Evolutionary conservation across 495 filamentous ascomycete species (phyloP), one percentile per base, ranked within the genome.

Genomic region (Podospora pseudopauciseta): DNA sequence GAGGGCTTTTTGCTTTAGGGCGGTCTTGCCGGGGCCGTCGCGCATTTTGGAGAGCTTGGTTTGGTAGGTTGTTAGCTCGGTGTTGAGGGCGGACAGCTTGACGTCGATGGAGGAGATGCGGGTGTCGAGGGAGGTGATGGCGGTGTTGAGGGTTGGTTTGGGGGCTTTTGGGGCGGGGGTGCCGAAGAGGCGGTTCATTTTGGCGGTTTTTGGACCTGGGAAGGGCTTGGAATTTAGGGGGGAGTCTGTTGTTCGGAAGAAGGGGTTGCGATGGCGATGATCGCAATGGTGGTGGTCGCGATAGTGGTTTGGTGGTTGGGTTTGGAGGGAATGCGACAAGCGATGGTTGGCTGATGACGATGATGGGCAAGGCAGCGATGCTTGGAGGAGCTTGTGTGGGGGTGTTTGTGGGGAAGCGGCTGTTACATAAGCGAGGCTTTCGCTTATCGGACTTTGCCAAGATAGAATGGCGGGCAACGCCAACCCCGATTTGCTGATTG

Each of bases 161-260:
- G 96, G 96, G 66, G 88, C 89, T 66, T 92, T 89, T 81, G 86
- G 92, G 80, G 92, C 95, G 60, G 90, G 63, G 70, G 74, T 86
- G 69, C 95, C 95, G 77, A 99, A 98, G 73, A 99, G 86, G 72
- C 95, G 92, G 80, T 99, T 99, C 95, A 99, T 99, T 69, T 58
- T 58, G 39, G 9, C 6, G 15, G 4, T 7, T 7, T 7, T 32
- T 49, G 39, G 39, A 3, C 34, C 34, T 39, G 34, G 39, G 39
- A 16, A 11, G 39, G 39, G 2, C 39, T 49, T 49, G 39, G 15
- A 11, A 13, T 16, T 49, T 18, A 16, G 39, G 39, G 15, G 13
- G 39, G 9, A 1, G 1, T 13, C 18, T 49, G 39, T 11, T 49
- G 15, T 11, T 49, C 23, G 23, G 23, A 23, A 23, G 1, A 23